Evolutionary conservation across 805 yeast genomes (phyloP), one percentile per base, ranked within the genome.

Genomic region (Wickerhamomyces queroliae): DNA sequence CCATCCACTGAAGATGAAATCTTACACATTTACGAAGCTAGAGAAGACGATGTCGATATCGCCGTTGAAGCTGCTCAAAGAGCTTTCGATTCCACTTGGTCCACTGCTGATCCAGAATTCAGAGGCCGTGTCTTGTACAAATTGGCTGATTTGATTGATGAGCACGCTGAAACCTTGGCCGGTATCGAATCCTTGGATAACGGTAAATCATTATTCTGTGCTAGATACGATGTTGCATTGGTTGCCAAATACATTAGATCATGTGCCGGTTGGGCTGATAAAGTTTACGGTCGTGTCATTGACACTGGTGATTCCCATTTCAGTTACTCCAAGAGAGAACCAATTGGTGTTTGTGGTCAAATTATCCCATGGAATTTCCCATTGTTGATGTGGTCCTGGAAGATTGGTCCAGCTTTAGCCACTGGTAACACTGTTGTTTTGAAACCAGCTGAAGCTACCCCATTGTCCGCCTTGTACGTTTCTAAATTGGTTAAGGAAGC

Each of bases 361-460:
- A 83, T 89, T 57, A 87, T 89, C 49, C 96, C 96, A 51, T 88
- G 96, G 96, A 88, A 88, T 69, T 88, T 87, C 77, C 96, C 96
- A 45, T 67, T 88, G 50, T 73, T 85, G 62, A 88, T 89, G 91
- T 82, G 87, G 68, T 72, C 93, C 28, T 88, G 96, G 96, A 88
- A 88, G 66, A 66, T 89, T 44, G 95, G 89, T 43, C 96, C 96
- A 34, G 93, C 93, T 46, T 64, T 88, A 48, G 93, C 91, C 40
- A 76, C 95, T 40, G 95, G 95, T 66, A 85, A 87, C 73, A 76
- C 88, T 38, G 73, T 84, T 49, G 91, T 89, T 37, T 66, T 89
- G 64, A 88, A 88, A 71, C 76, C 95, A 31, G 95, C 96, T 42
- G 95, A 87, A 69, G 75, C 87, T 46, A 89, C 96, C 40, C 96